Evolutionary conservation across 108 stramenopile species (phyloP).

Genomic region (Pseudonitzschia multistriata): DNA sequence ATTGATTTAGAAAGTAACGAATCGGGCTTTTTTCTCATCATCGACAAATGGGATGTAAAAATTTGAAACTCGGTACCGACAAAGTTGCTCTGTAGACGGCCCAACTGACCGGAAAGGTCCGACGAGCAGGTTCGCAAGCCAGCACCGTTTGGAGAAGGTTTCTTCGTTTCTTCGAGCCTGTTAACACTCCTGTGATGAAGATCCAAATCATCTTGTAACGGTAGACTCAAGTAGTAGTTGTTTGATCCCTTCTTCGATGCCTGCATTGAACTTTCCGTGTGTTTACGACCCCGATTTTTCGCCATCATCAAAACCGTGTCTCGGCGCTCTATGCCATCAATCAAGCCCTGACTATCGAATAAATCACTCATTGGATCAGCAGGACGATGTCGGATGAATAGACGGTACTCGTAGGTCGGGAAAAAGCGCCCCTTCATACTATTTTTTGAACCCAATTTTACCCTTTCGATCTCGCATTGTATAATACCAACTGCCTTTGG

Average conservation of each 20-base stretch:
- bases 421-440: constrained; percentile 73
- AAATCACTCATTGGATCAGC: constrained; percentile 15
- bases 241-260: constrained; percentile 65
- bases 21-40: constrained; percentile 5
- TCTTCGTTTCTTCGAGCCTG: neutral
- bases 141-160: constrained; percentile 21
- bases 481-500: constrained; percentile 79
- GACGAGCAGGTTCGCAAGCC: neutral
- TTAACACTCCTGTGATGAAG: constrained; percentile 57
- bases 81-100: constrained; percentile 80
- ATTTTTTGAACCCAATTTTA: constrained; percentile 52
- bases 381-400: constrained; percentile 72
- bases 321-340: constrained; percentile 30
- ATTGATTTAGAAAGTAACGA: neutral
- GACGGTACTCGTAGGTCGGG: constrained; percentile 79
- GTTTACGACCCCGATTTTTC: constrained; percentile 59
- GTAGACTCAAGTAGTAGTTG: constrained; percentile 70
- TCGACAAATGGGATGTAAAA: constrained; percentile 31
- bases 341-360: neutral
- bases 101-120: constrained; percentile 32
- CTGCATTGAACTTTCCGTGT: constrained; percentile 12
- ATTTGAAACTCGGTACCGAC: constrained; percentile 89
- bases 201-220: constrained; percentile 67
- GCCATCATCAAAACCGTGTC: constrained; percentile 78
- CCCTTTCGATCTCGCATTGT: constrained; percentile 83